Base-by-base conservation (phyloP, 1,139 yeast genomes). In the Suhomyces choctaworum region DNA sequence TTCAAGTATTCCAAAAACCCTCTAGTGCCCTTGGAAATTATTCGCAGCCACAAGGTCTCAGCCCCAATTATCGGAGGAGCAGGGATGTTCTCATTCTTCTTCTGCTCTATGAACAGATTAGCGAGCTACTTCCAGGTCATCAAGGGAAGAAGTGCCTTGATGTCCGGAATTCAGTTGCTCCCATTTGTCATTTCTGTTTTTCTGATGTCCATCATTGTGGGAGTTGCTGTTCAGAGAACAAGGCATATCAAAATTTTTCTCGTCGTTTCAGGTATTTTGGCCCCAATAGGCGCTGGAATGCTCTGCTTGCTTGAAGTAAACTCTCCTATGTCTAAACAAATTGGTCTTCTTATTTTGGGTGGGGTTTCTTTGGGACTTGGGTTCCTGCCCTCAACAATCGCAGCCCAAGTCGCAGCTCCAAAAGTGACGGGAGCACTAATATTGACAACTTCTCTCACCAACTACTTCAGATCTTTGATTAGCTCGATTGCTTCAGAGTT, bases 1-100 rank as follows among this genome's bases (percentile, higher is more conserved):
- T 77, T 76, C 48, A 42, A 39, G 14, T 56, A 56, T 37, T 67
- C 80, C 1, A 58, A 58, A 21, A 49, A 64, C 29, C 82, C 82
- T 5, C 54, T 78, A 11, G 59, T 78, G 21, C 72, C 78, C 2
- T 51, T 42, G 29, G 66, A 68, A 21, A 58, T 76, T 13, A 51
- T 76, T 22, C 47, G 41, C 2, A 48, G 53, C 5, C 62, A 62
- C 10, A 39, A 39, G 13, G 17, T 45, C 10, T 19, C 40, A n/a
- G 43, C 45, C 9, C 29, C 43, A 11, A 28, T 33, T 14, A 10
- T 41, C 8, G 47, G 63, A 26, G 64, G 71, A 2, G 14, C 29
- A 6, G 43, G 43, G 14, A 19, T 25, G 5, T 44, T 44, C 25
- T 32, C 41, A 3, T 25, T 27, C 16, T 47, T 46, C 32, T 37